These are phyloP conservation scores for Dactylellina parvicollis DNA, from an alignment of 2,329 filamentous ascomycete species.

Conservation along the genomic window DNA sequence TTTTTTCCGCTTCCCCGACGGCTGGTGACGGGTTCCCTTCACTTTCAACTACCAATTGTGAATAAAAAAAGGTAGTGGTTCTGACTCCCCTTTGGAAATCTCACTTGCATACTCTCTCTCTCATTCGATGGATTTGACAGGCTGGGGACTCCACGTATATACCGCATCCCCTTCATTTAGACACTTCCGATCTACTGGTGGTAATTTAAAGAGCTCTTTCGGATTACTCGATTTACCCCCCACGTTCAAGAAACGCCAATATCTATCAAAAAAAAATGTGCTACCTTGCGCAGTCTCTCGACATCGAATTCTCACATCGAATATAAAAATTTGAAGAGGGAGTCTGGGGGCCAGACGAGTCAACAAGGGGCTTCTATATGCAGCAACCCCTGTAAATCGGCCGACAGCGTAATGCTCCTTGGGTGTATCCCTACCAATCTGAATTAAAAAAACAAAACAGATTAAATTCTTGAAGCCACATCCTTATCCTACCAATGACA, in stretches of 20 bases:
- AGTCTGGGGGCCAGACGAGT: slow-evolving; percentile 24
- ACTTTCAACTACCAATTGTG: background rate
- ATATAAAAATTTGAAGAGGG: slow-evolving; percentile 13
- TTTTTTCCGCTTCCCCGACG: slow-evolving; percentile 27
- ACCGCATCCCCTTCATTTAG: background rate
- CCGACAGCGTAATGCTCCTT: slow-evolving; percentile 5
- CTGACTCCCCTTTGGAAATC: slow-evolving; percentile 29
- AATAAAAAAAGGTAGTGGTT: background rate
- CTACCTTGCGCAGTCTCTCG: background rate
- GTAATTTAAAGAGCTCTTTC: slow-evolving; percentile 21
- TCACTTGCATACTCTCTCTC: slow-evolving; percentile 44
- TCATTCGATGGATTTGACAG: background rate
- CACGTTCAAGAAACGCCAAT: slow-evolving; percentile 3
- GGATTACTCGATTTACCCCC: slow-evolving; percentile 25
- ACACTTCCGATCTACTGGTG: slow-evolving; percentile 1
- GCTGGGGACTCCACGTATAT: background rate
- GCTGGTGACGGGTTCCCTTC: slow-evolving; percentile 25
- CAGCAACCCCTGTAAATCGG: slow-evolving; percentile 39
- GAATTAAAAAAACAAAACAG: slow-evolving; percentile 7
- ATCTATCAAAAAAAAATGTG: slow-evolving; percentile 21
- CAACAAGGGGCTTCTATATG: slow-evolving; percentile 43
- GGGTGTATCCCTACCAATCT: slow-evolving; percentile 38
- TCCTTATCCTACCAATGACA: slow-evolving; percentile 46
- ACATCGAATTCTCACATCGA: slow-evolving; percentile 27
- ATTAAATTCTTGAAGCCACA: slow-evolving; percentile 26